These are phyloP conservation scores for Athelia sp. DNA, from an alignment of 1,284 basidiomycete genomes.

Conservation along the genomic window DNA sequence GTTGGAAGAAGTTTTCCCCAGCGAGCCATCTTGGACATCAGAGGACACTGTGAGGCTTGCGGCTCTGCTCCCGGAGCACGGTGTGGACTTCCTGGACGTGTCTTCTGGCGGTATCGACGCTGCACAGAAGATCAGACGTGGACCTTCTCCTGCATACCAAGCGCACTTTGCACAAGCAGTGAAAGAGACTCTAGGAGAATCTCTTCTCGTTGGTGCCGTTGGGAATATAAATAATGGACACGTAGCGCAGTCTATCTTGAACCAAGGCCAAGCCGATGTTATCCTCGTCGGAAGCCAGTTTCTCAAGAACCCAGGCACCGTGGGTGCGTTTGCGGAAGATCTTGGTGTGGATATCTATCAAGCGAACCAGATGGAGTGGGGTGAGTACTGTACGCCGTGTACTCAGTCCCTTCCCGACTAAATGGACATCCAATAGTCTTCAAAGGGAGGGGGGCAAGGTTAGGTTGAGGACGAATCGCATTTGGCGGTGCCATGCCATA, in stretches of 20 bases:
- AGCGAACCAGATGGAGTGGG: constrained; percentile 51
- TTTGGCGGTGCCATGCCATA: too few relatives aligned
- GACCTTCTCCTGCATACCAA: constrained; percentile 50
- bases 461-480: too few relatives aligned
- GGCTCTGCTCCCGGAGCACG: constrained; percentile 40
- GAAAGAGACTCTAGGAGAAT: constrained; percentile 44
- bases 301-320: constrained; percentile 49
- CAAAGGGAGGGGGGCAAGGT: too few relatives aligned
- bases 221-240: constrained; percentile 45
- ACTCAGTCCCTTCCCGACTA: too few relatives aligned
- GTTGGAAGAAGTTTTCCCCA: constrained; percentile 39
- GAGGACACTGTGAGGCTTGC: constrained; percentile 47
- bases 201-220: constrained; percentile 43
- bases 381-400: too few relatives aligned
- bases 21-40: constrained; percentile 41
- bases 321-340: constrained; percentile 49
- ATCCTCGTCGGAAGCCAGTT: constrained; percentile 51
- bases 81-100: constrained; percentile 60
- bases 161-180: constrained; percentile 47
- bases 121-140: constrained; percentile 30
- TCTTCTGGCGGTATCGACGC: constrained; percentile 44
- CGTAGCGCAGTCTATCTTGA: constrained; percentile 60
- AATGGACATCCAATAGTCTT: too few relatives aligned
- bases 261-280: constrained; percentile 51
- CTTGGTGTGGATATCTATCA: constrained; percentile 37